These are phyloP conservation scores for Pseudonitzschia multistriata DNA, from an alignment of 108 stramenopile genomes.

Conservation along the genomic window DNA sequence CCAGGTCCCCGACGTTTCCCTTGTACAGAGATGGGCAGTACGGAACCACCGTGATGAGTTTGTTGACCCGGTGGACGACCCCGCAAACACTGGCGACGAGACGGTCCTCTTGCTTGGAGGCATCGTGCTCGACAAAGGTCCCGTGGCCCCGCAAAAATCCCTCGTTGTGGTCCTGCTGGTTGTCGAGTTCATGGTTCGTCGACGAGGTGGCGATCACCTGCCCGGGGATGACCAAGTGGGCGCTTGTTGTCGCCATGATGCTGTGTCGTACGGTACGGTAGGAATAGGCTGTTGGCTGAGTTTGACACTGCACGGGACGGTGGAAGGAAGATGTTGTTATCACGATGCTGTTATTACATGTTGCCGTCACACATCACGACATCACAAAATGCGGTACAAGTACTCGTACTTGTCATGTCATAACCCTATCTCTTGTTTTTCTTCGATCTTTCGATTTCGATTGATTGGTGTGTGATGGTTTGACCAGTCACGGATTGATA, in stretches of 20 bases:
- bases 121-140: slow-evolving; percentile 83
- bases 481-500: not conserved
- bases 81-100: slow-evolving; percentile 91
- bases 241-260: not conserved
- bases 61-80: slow-evolving; percentile 92
- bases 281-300: not conserved
- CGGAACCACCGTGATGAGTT: slow-evolving; percentile 93
- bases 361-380: no score
- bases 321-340: no score
- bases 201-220: slow-evolving; percentile 80
- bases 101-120: slow-evolving; percentile 38
- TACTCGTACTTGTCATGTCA: no score
- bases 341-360: no score
- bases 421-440: no score
- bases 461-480: no score
- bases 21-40: slow-evolving; percentile 54
- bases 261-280: not conserved
- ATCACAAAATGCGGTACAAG: no score
- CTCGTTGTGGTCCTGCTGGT: slow-evolving; percentile 47
- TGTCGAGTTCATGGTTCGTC: slow-evolving; percentile 4
- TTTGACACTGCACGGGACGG: no score
- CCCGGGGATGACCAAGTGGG: slow-evolving; percentile 82
- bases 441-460: no score
- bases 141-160: slow-evolving; percentile 96
- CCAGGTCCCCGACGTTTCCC: slow-evolving; percentile 95